Percentiles rank a stretch among this genome's conserved stretches.
Evolutionary conservation across 2,329 filamentous ascomycete genomes (phyloP).

Genomic region (Chaetomium olivaceum): DNA sequence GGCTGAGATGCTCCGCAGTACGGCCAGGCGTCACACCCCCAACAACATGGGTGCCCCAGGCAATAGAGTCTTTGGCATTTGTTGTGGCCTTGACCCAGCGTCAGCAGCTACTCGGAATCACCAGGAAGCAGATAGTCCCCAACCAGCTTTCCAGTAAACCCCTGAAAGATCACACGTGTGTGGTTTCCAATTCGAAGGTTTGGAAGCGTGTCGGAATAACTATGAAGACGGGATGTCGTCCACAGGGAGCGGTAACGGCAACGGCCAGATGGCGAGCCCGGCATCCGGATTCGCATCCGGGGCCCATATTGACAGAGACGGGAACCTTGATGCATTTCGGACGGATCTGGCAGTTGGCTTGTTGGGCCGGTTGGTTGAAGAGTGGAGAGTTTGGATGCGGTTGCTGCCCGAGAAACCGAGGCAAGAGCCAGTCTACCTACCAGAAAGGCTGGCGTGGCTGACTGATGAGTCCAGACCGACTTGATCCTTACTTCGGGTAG

Average conservation of each 20-base stretch:
- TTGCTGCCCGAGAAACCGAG: slow-evolving; percentile 11
- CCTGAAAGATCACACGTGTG: slow-evolving; percentile 47
- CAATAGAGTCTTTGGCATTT: slow-evolving; percentile 74
- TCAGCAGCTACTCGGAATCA: slow-evolving; percentile 5
- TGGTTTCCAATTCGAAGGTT: slow-evolving; percentile 44
- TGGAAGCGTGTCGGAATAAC: slow-evolving; percentile 40
- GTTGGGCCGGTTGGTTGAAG: not conserved
- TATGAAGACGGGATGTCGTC: slow-evolving; percentile 25
- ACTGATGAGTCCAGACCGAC: not conserved
- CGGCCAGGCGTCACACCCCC: slow-evolving; percentile 74
- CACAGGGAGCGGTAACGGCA: slow-evolving; percentile 28
- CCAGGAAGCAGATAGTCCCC: slow-evolving; percentile 14
- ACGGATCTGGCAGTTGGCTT: not conserved
- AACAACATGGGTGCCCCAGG: slow-evolving; percentile 78
- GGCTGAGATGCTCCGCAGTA: slow-evolving; percentile 68
- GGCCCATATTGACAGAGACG: slow-evolving; percentile 7
- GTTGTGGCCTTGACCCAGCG: slow-evolving; percentile 61
- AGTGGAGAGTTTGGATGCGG: slow-evolving; percentile 5
- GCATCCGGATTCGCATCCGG: not conserved
- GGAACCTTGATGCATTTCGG: slow-evolving; percentile 15
- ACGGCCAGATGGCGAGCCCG: not conserved
- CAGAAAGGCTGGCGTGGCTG: not conserved
- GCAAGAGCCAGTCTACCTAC: not conserved
- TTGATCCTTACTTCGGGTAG: not conserved
- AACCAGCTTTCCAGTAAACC: slow-evolving; percentile 43